Evolutionary conservation across 768 basidiomycete genomes (phyloP).

Genomic region (Boletellus sp.): DNA sequence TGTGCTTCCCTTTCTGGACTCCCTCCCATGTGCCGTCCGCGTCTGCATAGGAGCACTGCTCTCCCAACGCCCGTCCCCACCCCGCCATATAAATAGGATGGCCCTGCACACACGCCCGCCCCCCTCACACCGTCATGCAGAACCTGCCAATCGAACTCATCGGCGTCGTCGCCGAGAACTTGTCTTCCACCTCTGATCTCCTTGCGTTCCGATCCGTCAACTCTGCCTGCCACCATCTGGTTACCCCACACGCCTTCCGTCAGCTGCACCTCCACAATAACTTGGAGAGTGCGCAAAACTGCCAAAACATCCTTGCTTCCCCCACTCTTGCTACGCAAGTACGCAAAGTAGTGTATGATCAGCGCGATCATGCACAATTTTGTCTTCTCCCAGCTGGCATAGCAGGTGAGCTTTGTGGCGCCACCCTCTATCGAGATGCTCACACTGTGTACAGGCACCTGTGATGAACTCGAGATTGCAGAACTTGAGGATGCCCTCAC

Average conservation of each 20-base stretch:
- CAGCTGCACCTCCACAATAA: constrained; percentile 25
- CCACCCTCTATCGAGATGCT: background rate
- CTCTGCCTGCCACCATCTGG: constrained; percentile 22
- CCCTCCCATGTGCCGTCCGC: too few relatives aligned
- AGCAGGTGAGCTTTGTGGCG: constrained; percentile 6
- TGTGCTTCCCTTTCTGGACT: too few relatives aligned
- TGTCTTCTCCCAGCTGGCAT: constrained; percentile 15
- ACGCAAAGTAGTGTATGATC: constrained; percentile 28
- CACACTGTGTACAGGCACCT: constrained; percentile 9
- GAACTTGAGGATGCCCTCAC: constrained; percentile 31
- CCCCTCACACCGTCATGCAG: constrained; percentile 13
- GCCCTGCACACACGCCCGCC: background rate
- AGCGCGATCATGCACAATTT: constrained; percentile 24
- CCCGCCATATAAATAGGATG: background rate
- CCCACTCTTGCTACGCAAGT: constrained; percentile 23
- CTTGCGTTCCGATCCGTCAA: constrained; percentile 28
- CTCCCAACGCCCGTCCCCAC: too few relatives aligned
- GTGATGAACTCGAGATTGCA: constrained; percentile 29
- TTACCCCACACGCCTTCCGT: constrained; percentile 24
- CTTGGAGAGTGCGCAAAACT: constrained; percentile 24
- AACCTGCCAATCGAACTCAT: constrained; percentile 28
- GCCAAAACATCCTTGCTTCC: constrained; percentile 19
- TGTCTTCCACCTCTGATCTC: constrained; percentile 25
- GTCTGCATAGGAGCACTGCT: too few relatives aligned
- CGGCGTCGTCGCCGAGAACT: constrained; percentile 20